Conservation (phyloP, 441 rosid genomes). For the Capsella rubella region DNA sequence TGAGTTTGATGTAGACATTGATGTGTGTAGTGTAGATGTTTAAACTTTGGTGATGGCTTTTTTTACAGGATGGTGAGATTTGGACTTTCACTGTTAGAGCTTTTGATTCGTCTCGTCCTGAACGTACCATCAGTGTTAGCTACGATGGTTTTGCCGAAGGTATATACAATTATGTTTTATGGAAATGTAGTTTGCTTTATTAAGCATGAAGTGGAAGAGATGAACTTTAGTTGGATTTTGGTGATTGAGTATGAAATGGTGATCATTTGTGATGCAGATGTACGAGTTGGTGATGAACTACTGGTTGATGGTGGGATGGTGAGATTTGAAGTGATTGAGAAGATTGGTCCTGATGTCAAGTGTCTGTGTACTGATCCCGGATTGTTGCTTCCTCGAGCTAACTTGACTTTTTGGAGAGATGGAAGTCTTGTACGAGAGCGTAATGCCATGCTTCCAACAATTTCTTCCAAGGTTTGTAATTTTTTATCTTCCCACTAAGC, state of each 20-base stretch:
- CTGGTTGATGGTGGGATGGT: conserved; percentile 99
- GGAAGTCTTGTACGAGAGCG: conserved; percentile 93
- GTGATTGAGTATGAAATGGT: neutral
- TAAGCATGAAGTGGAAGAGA: neutral
- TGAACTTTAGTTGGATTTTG: neutral
- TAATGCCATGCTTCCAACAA: conserved; percentile 96
- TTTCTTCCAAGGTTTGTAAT: conserved; percentile 79
- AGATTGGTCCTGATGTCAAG: conserved; percentile 94
- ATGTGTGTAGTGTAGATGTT: neutral
- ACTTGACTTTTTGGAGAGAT: conserved; percentile 95
- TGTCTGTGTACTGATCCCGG: conserved; percentile 96
- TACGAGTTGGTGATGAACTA: conserved; percentile 90
- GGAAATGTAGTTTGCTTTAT: neutral
- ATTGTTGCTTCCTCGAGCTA: conserved; percentile 89
- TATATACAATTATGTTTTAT: conserved; percentile 32
- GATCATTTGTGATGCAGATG: conserved; percentile 55
- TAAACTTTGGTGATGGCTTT: neutral
- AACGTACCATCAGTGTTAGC: conserved; percentile 81
- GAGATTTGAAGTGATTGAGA: conserved; percentile 95
- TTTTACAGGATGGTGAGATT: conserved; percentile 87
- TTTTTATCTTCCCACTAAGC: neutral
- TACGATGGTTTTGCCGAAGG: conserved; percentile 99
- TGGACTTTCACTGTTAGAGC: conserved; percentile 98
- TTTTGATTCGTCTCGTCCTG: conserved; percentile 70
- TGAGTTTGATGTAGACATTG: neutral